Evolutionary conservation across 2,329 filamentous ascomycete species (phyloP).

Genomic region (Penicillium sp.): DNA sequence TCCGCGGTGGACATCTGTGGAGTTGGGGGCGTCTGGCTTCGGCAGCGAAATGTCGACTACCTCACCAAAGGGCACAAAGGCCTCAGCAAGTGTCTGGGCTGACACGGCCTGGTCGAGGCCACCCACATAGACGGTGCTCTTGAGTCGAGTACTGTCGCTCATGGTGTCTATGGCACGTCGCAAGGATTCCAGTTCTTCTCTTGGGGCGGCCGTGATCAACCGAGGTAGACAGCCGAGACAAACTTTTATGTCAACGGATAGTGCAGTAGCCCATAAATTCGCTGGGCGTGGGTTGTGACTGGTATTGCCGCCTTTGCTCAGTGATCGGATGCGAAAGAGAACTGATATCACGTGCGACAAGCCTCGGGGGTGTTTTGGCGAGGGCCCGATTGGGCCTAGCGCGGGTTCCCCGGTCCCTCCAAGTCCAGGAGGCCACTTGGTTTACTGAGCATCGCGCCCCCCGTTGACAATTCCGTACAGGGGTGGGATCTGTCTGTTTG

Average conservation of each 20-base stretch:
- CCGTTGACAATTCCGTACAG: conserved; percentile 29
- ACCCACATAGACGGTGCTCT: conserved; percentile 88
- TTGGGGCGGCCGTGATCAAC: neutral
- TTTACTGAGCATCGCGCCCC: conserved; percentile 31
- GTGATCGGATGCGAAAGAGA: conserved; percentile 12
- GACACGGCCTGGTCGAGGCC: conserved; percentile 80
- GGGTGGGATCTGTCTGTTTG: conserved; percentile 27
- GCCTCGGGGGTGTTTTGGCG: conserved; percentile 33
- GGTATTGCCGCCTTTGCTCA: neutral
- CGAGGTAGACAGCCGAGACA: neutral
- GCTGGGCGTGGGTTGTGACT: neutral
- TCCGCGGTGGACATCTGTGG: conserved; percentile 76
- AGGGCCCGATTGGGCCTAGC: conserved; percentile 32
- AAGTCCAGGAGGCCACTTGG: conserved; percentile 43
- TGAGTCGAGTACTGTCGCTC: conserved; percentile 78
- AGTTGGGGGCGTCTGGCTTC: conserved; percentile 77
- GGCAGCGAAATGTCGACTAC: conserved; percentile 88
- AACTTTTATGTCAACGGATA: neutral
- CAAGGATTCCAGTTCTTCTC: neutral
- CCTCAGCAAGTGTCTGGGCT: conserved; percentile 72
- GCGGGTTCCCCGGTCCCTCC: conserved; percentile 31
- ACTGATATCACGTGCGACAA: conserved; percentile 36
- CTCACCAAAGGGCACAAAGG: conserved; percentile 95
- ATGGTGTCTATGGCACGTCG: conserved; percentile 50
- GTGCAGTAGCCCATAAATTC: neutral